Percentiles rank a stretch among this genome's conserved stretches.
These are phyloP conservation scores for Populus davidiana DNA, from an alignment of 345 rosid genomes.

Conservation along the genomic window DNA sequence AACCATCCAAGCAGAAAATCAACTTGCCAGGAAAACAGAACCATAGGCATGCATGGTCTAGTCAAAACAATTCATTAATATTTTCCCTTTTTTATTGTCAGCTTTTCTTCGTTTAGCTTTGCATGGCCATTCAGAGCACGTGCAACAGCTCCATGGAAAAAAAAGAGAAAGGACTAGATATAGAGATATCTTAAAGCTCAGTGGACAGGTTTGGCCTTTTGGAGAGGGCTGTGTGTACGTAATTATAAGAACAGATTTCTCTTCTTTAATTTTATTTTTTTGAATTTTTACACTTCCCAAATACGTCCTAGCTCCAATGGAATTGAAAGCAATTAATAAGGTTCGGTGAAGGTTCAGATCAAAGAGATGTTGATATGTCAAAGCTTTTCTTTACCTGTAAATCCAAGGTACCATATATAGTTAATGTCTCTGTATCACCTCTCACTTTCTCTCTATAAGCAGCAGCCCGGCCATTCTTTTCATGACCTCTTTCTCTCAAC, in stretches of 20 bases:
- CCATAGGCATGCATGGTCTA: background rate
- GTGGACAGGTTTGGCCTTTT: background rate
- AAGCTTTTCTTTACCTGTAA: conserved; percentile 7
- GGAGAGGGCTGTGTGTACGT: background rate
- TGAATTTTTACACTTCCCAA: background rate
- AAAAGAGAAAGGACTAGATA: background rate
- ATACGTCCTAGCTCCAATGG: background rate
- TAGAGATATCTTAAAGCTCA: background rate
- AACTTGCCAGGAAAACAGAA: background rate
- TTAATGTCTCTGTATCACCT: conserved; percentile 1
- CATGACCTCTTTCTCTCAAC: background rate
- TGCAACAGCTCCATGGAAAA: background rate
- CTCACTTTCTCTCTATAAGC: background rate
- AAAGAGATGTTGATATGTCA: conserved; percentile 23
- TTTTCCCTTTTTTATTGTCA: background rate
- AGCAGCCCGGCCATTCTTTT: background rate
- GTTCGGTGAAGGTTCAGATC: conserved; percentile 30
- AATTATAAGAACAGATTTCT: background rate
- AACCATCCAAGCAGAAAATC: background rate
- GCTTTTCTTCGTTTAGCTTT: background rate
- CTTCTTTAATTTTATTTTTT: background rate
- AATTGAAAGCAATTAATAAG: conserved; percentile 23
- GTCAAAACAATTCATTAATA: conserved; percentile 7
- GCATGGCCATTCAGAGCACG: background rate
- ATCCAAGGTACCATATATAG: conserved; percentile 25